A percentile compares a stretch with the other conserved stretches of the same genome.
Conservation (phyloP, 306 rosid genomes). For the Lupinus albus region DNA sequence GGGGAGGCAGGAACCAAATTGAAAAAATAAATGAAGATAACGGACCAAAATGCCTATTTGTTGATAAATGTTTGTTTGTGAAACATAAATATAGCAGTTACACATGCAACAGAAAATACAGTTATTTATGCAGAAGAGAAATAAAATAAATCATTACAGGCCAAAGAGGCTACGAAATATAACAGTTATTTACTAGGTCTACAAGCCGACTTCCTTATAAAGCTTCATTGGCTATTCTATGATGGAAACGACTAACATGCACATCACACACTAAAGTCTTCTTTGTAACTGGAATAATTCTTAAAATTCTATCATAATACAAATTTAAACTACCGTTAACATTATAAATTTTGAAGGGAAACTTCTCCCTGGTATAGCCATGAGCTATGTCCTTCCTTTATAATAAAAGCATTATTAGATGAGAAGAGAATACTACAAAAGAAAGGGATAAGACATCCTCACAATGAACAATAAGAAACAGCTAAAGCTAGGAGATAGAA, state of each 20-base stretch:
- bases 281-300: background rate
- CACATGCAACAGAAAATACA: background rate
- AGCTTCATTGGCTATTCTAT: background rate
- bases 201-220: constrained; percentile 18
- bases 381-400: background rate
- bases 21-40: too few species aligned
- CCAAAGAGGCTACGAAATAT: constrained; percentile 29
- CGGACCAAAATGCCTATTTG: too few species aligned
- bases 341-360: background rate
- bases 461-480: background rate
- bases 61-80: constrained; percentile 6
- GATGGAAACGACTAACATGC: constrained; percentile 24
- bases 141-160: background rate
- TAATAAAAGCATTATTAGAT: too few species aligned
- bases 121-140: constrained; percentile 28
- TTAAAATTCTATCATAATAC: background rate
- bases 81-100: constrained; percentile 21
- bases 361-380: constrained; percentile 6
- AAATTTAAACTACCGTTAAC: background rate
- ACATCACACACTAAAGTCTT: background rate
- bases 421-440: background rate
- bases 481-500: background rate
- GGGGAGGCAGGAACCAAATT: too few species aligned
- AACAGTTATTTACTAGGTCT: constrained; percentile 21
- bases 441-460: background rate